Conservation (phyloP, 345 rosid species). For the Moricandia arvensis region DNA sequence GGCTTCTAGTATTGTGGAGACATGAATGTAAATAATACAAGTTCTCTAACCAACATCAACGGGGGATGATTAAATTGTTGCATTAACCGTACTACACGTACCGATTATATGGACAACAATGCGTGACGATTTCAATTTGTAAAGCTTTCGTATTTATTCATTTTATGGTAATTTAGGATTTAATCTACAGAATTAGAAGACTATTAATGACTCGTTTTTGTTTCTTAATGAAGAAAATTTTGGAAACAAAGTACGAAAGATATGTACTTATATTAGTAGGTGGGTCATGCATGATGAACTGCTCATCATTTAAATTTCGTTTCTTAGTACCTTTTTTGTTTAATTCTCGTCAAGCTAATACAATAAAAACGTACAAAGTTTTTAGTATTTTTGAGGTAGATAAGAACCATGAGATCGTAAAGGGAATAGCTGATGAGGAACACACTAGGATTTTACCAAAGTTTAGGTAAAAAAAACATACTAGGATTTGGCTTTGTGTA, state of each 20-base stretch:
- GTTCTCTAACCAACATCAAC: slow-evolving; percentile 25
- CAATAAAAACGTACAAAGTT: slow-evolving; percentile 6
- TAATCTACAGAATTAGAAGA: slow-evolving; percentile 5
- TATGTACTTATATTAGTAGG: neutral
- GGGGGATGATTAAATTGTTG: slow-evolving; percentile 24
- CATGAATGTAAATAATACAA: neutral
- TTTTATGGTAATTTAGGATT: slow-evolving; percentile 3
- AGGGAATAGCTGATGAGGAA: neutral
- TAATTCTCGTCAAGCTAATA: neutral
- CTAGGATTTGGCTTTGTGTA: neutral
- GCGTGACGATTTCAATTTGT: slow-evolving; percentile 33
- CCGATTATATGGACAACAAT: slow-evolving; percentile 29
- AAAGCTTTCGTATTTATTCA: slow-evolving; percentile 13
- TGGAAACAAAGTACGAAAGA: neutral
- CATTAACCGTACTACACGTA: slow-evolving; percentile 33
- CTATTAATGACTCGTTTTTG: neutral
- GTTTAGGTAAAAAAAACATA: too few relatives aligned
- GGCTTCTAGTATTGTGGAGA: slow-evolving; percentile 15
- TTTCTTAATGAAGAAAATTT: neutral
- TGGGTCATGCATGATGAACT: slow-evolving; percentile 17
- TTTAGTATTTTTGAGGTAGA: neutral
- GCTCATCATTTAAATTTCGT: neutral
- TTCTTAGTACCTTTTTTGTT: too few relatives aligned
- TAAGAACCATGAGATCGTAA: neutral
- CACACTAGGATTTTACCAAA: neutral